Evolutionary conservation across 495 filamentous ascomycete species (phyloP), one percentile per base, ranked within the genome.

Genomic region (Xanthoparmelia taractica): DNA sequence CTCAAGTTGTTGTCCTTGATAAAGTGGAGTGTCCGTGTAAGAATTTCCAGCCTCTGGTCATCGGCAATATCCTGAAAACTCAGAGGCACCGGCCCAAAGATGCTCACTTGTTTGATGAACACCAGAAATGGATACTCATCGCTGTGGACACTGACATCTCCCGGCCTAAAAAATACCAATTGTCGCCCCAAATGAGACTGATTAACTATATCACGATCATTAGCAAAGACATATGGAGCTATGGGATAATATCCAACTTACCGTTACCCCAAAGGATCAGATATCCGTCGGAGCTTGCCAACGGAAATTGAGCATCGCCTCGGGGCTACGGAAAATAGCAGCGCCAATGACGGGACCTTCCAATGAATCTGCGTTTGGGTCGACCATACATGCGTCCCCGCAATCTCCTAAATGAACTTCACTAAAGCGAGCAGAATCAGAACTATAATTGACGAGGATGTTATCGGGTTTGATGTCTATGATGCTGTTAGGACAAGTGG

Each of bases 391-490:
- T 13, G 29, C 13, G 29, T 65, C 47, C 17, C 58, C 63, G 29
- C 29, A 57, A 33, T 65, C 63, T 13, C 36, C 48, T 2, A 64
- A 38, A 29, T 64, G 34, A 17, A 59, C 41, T 18, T 59, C 48
- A 40, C 56, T 59, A 41, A 64, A 64, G 25, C 56, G 55, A 31
- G 8, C 27, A 15, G 15, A 10, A 25, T 38, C 20, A 12, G 2
- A 4, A 18, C 13, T 38, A 37, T 50, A 50, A 31, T 59, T 54
- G 55, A 64, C 62, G n/a, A 64, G 62, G n/a, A 64, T 50, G 29
- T 64, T 64, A 33, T 64, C 55, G n/a, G 62, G 57, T 31, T 64
- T 64, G 29, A 64, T 52, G 56, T 64, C 62, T 64, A 47, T n/a
- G 20, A 23, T 17, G 11, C 27, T 3, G 13, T 34, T 13, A 33